phyloP scores from a whole-genome alignment of 1,284 basidiomycete species.

The Malassezia globosa region DNA sequence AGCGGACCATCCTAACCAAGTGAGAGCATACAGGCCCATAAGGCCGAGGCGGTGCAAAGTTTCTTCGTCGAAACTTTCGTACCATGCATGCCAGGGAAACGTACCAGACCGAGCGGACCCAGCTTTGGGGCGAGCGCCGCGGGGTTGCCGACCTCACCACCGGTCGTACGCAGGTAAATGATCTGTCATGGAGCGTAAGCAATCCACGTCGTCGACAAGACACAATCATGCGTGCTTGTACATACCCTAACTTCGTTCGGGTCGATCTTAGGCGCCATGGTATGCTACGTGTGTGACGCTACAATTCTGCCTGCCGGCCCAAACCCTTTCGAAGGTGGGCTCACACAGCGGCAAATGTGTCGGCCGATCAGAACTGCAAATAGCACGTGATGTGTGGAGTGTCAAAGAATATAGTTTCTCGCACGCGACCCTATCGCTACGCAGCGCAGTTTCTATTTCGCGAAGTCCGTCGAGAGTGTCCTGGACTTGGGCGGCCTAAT shows the following conservation, averaged over 20 bases:
- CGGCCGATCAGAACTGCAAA: conserved; percentile 14
- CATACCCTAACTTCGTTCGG: conserved; percentile 72
- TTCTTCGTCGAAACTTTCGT: too few species aligned
- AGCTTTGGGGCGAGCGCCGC: conserved; percentile 99
- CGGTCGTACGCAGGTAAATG: conserved; percentile 97
- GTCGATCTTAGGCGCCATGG: conserved; percentile 53
- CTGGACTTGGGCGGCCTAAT: neutral
- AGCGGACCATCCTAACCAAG: too few species aligned
- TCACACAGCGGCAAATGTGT: conserved; percentile 8
- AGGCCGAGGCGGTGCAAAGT: too few species aligned
- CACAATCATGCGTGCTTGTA: conserved; percentile 15
- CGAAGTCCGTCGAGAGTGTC: neutral
- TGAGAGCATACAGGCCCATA: too few species aligned
- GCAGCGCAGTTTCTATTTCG: conserved; percentile 1
- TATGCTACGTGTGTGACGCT: conserved; percentile 25
- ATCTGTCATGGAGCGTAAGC: too few species aligned
- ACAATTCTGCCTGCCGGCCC: conserved; percentile 3
- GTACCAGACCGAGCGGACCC: conserved; percentile 96
- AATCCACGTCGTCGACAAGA: too few species aligned
- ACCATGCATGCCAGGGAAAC: too few species aligned
- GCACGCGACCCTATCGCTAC: conserved; percentile 11
- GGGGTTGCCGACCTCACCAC: conserved; percentile 99
- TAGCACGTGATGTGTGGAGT: conserved; percentile 3
- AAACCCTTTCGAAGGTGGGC: neutral
- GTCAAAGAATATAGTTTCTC: conserved; percentile 13